Percentiles rank a stretch among this genome's conserved stretches.
phyloP scores from a whole-genome alignment of 768 basidiomycete species.

The Russula vinacea region DNA sequence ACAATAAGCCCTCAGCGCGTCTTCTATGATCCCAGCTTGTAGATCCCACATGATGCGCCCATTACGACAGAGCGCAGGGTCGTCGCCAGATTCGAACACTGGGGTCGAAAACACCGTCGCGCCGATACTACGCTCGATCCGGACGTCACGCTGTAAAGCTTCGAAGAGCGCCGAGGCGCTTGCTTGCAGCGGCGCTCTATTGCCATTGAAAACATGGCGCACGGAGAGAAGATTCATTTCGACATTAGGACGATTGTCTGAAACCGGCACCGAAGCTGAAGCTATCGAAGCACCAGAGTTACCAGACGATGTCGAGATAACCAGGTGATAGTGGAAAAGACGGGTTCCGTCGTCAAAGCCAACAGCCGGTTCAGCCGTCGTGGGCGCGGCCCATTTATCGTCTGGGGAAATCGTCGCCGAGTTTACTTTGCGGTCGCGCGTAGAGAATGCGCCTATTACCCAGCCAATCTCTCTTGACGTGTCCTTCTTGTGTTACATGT shows the following conservation, averaged over 20 bases:
- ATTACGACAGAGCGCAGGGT: background rate
- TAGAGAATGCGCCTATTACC: conserved; percentile 17
- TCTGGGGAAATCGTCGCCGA: conserved; percentile 22
- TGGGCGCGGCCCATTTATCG: conserved; percentile 16
- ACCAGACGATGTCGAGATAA: background rate
- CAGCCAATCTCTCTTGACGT: conserved; percentile 14
- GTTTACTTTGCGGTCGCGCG: conserved; percentile 19
- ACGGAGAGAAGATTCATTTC: conserved; percentile 6
- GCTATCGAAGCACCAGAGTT: background rate
- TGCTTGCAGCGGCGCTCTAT: conserved; percentile 14
- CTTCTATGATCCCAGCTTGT: conserved; percentile 14
- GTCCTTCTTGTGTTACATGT: conserved; percentile 2
- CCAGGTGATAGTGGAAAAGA: conserved; percentile 18
- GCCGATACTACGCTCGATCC: conserved; percentile 22
- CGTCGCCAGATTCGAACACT: conserved; percentile 2
- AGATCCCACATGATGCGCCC: conserved; percentile 15
- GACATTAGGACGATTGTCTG: background rate
- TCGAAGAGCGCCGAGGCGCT: conserved; percentile 23
- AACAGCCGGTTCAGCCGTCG: conserved; percentile 3
- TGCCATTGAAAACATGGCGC: conserved; percentile 28
- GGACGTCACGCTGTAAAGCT: conserved; percentile 25
- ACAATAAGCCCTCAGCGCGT: conserved; percentile 13
- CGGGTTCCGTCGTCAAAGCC: conserved; percentile 18
- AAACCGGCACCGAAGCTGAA: background rate
- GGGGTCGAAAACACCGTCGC: conserved; percentile 7